phyloP scores from a whole-genome alignment of 176 grass and related monocot genomes.

The Eragrostis nindensis region DNA sequence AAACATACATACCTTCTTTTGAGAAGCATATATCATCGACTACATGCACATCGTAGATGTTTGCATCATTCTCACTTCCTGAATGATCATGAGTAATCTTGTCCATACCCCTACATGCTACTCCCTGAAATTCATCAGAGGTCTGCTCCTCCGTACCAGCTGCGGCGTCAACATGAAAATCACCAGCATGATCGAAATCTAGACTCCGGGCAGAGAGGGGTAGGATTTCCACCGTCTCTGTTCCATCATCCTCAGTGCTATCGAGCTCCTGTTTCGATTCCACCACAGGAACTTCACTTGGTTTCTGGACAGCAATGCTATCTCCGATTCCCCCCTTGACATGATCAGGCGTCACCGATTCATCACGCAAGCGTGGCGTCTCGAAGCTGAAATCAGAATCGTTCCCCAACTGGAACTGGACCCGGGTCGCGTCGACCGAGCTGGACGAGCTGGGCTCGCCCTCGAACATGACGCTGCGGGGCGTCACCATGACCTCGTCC shows the following conservation, averaged over 20 bases:
- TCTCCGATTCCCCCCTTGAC: neutral
- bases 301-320: neutral
- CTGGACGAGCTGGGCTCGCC: constrained; percentile 44
- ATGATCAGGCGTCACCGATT: constrained; percentile 15
- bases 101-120: constrained; percentile 15
- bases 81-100: constrained; percentile 33
- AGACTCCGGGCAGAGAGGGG: constrained; percentile 37
- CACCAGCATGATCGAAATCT: constrained; percentile 24
- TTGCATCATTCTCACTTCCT: constrained; percentile 54
- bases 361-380: neutral
- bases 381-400: constrained; percentile 37
- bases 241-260: constrained; percentile 44
- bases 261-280: constrained; percentile 25
- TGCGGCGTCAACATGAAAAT: constrained; percentile 44
- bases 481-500: constrained; percentile 39
- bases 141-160: constrained; percentile 28
- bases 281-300: neutral
- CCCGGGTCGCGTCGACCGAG: neutral
- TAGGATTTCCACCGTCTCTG: constrained; percentile 46
- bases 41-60: constrained; percentile 82
- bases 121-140: constrained; percentile 41
- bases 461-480: constrained; percentile 25
- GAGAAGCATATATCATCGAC: constrained; percentile 59
- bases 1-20: constrained; percentile 38
- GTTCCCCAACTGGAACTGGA: neutral